A percentile compares a stretch with the other conserved stretches of the same genome.
phyloP scores from a whole-genome alignment of 192 early-diverging fungal species.

The Podila epicladia region DNA sequence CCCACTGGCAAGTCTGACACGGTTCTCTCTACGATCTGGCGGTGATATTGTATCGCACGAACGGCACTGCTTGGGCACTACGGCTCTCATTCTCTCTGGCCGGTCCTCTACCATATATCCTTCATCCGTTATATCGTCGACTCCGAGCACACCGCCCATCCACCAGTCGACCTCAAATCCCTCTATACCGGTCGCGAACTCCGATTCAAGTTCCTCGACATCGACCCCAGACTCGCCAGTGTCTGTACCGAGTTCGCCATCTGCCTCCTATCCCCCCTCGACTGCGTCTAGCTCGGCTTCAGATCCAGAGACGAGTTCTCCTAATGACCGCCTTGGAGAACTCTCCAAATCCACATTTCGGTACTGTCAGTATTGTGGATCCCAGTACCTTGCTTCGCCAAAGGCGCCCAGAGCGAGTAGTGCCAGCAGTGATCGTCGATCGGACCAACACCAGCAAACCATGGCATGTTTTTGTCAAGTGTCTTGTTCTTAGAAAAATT shows the following conservation, averaged over 20 bases:
- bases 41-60: conserved; percentile 27
- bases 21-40: conserved; percentile 17
- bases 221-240: not conserved
- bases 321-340: no score
- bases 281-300: not conserved
- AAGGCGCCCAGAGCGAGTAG: not conserved
- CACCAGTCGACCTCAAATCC: not conserved
- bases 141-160: not conserved
- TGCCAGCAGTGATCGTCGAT: not conserved
- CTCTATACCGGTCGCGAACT: not conserved
- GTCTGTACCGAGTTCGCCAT: not conserved
- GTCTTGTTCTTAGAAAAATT: no score
- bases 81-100: conserved; percentile 26
- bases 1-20: conserved; percentile 16
- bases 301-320: no score
- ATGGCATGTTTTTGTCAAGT: no score
- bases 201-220: not conserved
- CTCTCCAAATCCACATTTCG: conserved; percentile 4
- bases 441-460: no score
- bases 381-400: conserved; percentile 8
- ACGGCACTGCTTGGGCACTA: conserved; percentile 7
- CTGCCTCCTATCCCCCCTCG: not conserved
- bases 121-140: not conserved
- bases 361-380: conserved; percentile 32
- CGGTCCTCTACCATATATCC: conserved; percentile 15